Percentiles rank a stretch among this genome's conserved stretches.
Conservation (phyloP, 108 stramenopile species). For the Mayamaea pseudoterrestris region DNA sequence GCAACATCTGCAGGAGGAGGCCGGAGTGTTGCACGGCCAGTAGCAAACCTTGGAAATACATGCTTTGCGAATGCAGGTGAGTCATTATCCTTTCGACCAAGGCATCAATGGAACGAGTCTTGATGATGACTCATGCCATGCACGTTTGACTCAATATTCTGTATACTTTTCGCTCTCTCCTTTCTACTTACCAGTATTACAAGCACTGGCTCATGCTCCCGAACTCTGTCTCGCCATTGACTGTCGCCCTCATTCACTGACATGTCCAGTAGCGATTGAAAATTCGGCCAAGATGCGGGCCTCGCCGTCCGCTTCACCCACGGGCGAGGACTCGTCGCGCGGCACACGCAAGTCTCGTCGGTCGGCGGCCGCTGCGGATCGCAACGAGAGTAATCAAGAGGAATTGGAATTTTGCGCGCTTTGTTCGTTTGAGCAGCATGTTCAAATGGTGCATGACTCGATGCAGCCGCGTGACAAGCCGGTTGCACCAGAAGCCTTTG, state of each 20-base stretch:
- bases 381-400: slow-evolving; percentile 3
- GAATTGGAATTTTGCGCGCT: slow-evolving; percentile 58
- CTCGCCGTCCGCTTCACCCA: slow-evolving; percentile 12
- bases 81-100: not conserved
- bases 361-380: not conserved
- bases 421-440: slow-evolving; percentile 63
- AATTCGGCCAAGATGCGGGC: slow-evolving; percentile 19
- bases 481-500: slow-evolving; percentile 61
- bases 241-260: slow-evolving; percentile 46
- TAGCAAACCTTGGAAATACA: slow-evolving; percentile 80
- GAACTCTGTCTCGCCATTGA: slow-evolving; percentile 79
- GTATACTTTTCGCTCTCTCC: too few species aligned
- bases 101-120: not conserved
- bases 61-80: too few species aligned
- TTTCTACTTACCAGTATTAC: slow-evolving; percentile 78
- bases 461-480: slow-evolving; percentile 20
- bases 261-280: slow-evolving; percentile 41
- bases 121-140: not conserved
- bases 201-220: slow-evolving; percentile 79
- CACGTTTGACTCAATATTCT: not conserved
- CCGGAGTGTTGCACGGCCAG: slow-evolving; percentile 51
- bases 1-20: slow-evolving; percentile 5
- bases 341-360: slow-evolving; percentile 11
- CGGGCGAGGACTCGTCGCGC: slow-evolving; percentile 1
- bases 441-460: slow-evolving; percentile 42